Evolutionary conservation across 2,329 filamentous ascomycete species (phyloP), one percentile per base, ranked within the genome.

Genomic region (Gliomastix tumulicola): DNA sequence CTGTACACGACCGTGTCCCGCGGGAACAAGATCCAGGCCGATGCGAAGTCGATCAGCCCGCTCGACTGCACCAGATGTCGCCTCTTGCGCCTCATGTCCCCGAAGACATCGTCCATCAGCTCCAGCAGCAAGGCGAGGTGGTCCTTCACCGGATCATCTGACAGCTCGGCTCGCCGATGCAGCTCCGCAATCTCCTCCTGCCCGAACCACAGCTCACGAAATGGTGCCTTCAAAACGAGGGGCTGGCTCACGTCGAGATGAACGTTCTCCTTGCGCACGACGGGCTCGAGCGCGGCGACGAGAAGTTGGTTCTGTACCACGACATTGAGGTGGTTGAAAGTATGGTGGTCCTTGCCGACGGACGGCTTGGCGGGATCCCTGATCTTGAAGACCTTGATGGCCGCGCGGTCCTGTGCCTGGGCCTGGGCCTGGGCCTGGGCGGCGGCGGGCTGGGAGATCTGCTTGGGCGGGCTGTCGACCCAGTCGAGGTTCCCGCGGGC

Each of bases 321-420:
- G 28, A 71, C 51, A 43, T 45, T 48, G n/a, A n/a, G n/a, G n/a
- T n/a, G n/a, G n/a, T n/a, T n/a, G n/a, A n/a, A n/a, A n/a, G n/a
- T n/a, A 13, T 28, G 25, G 47, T 66, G 56, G 39, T 60, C 59
- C 34, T 61, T 63, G 0, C 44, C 53, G 25, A 69, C 53, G 37
- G 58, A 51, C 5, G 58, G 54, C 52, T 68, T 67, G 9, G 48
- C 47, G 19, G 40, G 40, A 44, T 70, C 64, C 44, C 65, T 67
- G 53, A 63, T 45, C 54, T 67, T 69, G 62, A 56, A 69, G 16
- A 68, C 50, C 41, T 59, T 64, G 53, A 71, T 63, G 39, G 66
- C 63, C 12, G 62, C 56, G 4, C 58, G 54, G 33, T 62, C 58
- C 30, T 67, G 54, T 7, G 49, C 55, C 28, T 52, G 52, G 32